Base-by-base conservation (phyloP, 768 basidiomycete genomes). In the Coprinopsis marcescibilis region DNA sequence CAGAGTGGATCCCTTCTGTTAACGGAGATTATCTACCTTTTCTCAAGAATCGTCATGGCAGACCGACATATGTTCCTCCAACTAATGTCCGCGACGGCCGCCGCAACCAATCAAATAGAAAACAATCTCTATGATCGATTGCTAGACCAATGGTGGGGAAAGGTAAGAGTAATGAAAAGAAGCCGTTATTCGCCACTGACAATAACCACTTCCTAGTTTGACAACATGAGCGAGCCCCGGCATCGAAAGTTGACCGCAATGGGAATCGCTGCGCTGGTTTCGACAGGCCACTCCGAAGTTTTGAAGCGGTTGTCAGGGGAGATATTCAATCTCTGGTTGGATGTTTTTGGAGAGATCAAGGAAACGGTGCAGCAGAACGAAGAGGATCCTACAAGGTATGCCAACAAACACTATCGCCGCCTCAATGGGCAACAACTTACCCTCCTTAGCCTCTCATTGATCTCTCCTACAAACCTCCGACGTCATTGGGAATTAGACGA, bases 151-250 rank as follows among this genome's bases (percentile, higher is more conserved):
- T 92, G 88, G 83, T 87, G 86, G 79, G 78, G 78, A 32, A 84
- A 84, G 61, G 89, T 85, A 61, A 51, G 70, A 66, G 10, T n/a
- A 25, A 34, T 15, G 4, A 38, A 10, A 10, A 21, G 7, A 44
- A 15, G 3, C 11, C n/a, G 38, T 37, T 23, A 36, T 39, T 10
- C 46, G 43, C 19, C 19, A 33, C 19, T 38, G 42, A 43, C 47
- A 45, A 45, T 36, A 11, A 39, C 27, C 19, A 4, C 6, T 13
- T 25, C 38, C 2, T 55, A 95, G 92, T 90, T 93, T 60, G 92
- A 95, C 62, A 86, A 83, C 59, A 87, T 93, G 81, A 85, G 86
- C 13, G 88, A 93, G 60, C 82, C 89, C 1, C 77, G 83, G 8
- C 77, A 85, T 51, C 81, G 92, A 48, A 95, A 95, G 66, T 70